A percentile compares a stretch with the other conserved stretches of the same genome.
Conservation (phyloP, 768 basidiomycete genomes). For the Tulasnella sp. region DNA sequence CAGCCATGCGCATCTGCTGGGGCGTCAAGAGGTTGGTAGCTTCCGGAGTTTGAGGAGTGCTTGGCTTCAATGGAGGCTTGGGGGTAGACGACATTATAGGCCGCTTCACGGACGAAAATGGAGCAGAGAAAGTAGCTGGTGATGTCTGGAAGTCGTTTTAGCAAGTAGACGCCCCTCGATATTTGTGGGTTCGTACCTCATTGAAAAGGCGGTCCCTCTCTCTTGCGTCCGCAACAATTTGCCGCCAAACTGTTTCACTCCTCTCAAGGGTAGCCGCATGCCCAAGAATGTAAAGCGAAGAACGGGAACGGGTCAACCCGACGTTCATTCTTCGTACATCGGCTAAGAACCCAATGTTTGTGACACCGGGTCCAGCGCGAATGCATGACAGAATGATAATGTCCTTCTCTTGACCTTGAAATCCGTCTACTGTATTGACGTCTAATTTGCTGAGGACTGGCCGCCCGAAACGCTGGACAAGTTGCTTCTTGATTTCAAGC, state of each 20-base stretch:
- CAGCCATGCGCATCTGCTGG: background rate
- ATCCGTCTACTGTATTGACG: constrained; percentile 97
- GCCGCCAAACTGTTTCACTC: constrained; percentile 70
- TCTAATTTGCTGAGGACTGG: constrained; percentile 65
- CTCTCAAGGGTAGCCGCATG: constrained; percentile 83
- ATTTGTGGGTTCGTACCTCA: constrained; percentile 37
- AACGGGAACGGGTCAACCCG: constrained; percentile 93
- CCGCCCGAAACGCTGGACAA: constrained; percentile 61
- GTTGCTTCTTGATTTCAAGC: constrained; percentile 58
- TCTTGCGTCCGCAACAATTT: constrained; percentile 70
- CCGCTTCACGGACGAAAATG: background rate
- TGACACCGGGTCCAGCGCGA: constrained; percentile 78
- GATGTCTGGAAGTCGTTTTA: background rate
- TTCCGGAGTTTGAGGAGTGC: background rate
- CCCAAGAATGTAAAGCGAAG: constrained; percentile 89
- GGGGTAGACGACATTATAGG: background rate
- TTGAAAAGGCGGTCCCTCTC: constrained; percentile 53
- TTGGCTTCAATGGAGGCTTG: background rate
- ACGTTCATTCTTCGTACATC: constrained; percentile 94
- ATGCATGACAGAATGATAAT: constrained; percentile 97
- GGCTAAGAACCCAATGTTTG: constrained; percentile 81
- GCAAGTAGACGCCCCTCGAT: background rate
- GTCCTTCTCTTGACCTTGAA: constrained; percentile 98
- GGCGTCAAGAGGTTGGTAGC: background rate
- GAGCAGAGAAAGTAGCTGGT: background rate